phyloP scores from a whole-genome alignment of 1,139 yeast genomes.

The Kurtzmaniella quercitrusa region DNA sequence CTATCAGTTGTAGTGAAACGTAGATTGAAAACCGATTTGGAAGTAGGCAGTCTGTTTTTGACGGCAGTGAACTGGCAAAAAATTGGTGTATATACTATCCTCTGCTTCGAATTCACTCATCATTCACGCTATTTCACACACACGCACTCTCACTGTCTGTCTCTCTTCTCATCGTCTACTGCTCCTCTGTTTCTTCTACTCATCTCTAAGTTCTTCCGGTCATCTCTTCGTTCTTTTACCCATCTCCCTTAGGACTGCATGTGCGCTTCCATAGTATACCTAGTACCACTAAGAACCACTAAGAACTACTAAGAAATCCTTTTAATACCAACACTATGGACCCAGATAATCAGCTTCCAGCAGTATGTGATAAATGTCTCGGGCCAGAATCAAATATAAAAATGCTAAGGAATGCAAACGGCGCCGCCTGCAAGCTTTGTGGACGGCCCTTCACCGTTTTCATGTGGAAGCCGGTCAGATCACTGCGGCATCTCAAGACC shows the following conservation, averaged over 20 bases:
- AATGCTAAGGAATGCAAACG: slow-evolving; percentile 69
- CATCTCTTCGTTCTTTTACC: background rate
- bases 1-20: too few species aligned
- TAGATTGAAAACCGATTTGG: too few species aligned
- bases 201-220: background rate
- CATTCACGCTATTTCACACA: too few species aligned
- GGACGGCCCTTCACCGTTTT: slow-evolving; percentile 81
- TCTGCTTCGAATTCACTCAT: too few species aligned
- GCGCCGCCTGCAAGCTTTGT: slow-evolving; percentile 76
- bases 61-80: too few species aligned
- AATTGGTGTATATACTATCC: too few species aligned
- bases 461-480: slow-evolving; percentile 52
- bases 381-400: slow-evolving; percentile 63
- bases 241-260: too few species aligned
- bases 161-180: too few species aligned
- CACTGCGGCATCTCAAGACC: slow-evolving; percentile 44
- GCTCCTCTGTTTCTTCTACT: background rate
- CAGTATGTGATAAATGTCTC: slow-evolving; percentile 68
- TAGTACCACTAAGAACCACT: background rate
- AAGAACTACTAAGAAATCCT: background rate
- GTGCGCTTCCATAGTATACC: too few species aligned
- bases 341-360: slow-evolving; percentile 41
- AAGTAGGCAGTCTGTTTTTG: too few species aligned
- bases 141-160: background rate
- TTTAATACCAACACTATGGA: background rate